Evolutionary conservation across 2,329 filamentous ascomycete genomes (phyloP), one percentile per base, ranked within the genome.

Genomic region (Metarhizium anisopliae): DNA sequence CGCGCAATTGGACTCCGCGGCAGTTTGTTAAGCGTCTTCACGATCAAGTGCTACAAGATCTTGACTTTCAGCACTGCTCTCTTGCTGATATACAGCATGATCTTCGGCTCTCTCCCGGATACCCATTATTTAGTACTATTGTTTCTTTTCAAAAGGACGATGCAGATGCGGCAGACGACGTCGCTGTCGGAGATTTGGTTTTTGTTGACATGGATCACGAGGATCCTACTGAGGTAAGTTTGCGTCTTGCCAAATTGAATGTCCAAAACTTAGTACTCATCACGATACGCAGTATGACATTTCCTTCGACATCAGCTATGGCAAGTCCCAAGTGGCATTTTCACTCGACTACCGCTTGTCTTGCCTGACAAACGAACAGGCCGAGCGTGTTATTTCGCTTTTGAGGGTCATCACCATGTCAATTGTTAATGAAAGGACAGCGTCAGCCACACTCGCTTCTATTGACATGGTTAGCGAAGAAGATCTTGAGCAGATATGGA

Each of bases 31-130:
- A 47, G 49, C 16, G 11, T 63, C 1, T 78, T 1, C 77, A 80
- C 45, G 65, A 67, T 11, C 72, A 79, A 55, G 75, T 77, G 13
- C 69, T 77, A 13, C 20, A 65, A 68, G 47, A 73, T 73, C 47
- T 68, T 81, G 57, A 67, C 71, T 1, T 72, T 59, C 78, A 81
- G 57, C 73, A 70, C 56, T 77, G 75, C 59, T 79, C 78, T 2
- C 66, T 78, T 18, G 74, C 75, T 3, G 71, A 73, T 49, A 74
- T 78, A 14, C 75, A 77, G 55, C 67, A 67, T 43, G 63, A 63
- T 11, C 54, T 70, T 4, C 59, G 1, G 51, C 59, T 6, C 62
- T 57, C 2, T 56, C 54, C 2, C 47, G 55, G 10, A 47, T 53
- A 2, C 18, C 47, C 47, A 13, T n/a, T 70, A 10, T 71, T 71